Percentiles rank a stretch among this genome's conserved stretches.
phyloP scores from a whole-genome alignment of 208 protist species.

The Wallacemonas sp. region DNA sequence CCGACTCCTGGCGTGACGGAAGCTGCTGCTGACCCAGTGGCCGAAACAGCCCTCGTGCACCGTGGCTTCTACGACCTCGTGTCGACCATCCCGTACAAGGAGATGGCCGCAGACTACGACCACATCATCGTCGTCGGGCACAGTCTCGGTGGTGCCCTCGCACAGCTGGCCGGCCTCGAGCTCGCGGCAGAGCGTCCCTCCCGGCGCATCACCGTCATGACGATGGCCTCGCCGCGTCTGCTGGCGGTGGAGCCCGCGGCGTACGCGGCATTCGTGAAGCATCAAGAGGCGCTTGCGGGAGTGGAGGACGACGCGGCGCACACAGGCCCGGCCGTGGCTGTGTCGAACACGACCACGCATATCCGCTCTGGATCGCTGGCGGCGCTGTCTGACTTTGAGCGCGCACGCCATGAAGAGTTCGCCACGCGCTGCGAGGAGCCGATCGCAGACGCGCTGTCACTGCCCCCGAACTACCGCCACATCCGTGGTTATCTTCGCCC shows the following conservation, averaged over 20 bases:
- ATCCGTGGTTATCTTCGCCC: slow-evolving; percentile 58
- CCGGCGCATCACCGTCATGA: slow-evolving; percentile 60
- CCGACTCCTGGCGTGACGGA: no score
- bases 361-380: no score
- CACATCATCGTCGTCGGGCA: slow-evolving; percentile 63
- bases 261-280: slow-evolving; percentile 9
- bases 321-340: no score
- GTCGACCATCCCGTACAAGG: slow-evolving; percentile 46
- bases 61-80: slow-evolving; percentile 49
- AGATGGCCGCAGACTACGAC: slow-evolving; percentile 47
- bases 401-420: not conserved
- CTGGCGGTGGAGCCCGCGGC: slow-evolving; percentile 30
- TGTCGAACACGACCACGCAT: no score
- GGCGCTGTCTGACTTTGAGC: no score
- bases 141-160: slow-evolving; percentile 61
- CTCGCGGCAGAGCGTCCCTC: slow-evolving; percentile 46
- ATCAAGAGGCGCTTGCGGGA: not conserved
- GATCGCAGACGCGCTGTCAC: slow-evolving; percentile 23
- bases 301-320: not conserved
- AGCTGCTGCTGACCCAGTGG: no score
- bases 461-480: slow-evolving; percentile 55
- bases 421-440: slow-evolving; percentile 11
- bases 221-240: slow-evolving; percentile 63
- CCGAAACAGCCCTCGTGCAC: slow-evolving; percentile 22
- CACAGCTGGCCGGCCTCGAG: slow-evolving; percentile 57